Evolutionary conservation across 1,139 yeast genomes (phyloP).

Genomic region (Debaryomyces udenii): DNA sequence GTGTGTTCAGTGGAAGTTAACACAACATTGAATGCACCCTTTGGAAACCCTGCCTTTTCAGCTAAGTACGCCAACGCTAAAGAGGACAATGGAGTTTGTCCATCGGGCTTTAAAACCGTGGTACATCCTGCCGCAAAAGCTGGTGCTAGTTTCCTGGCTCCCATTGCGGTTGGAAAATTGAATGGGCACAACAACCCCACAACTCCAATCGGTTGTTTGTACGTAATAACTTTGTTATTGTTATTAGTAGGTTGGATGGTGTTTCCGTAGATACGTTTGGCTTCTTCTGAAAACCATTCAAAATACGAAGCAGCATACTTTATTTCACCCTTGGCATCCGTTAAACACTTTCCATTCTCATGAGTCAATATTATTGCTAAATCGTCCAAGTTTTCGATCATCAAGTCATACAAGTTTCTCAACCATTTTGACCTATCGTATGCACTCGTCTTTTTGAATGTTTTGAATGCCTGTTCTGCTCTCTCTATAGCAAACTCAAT

Average conservation of each 20-base stretch:
- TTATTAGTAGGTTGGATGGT: conserved; percentile 45
- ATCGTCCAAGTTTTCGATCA: conserved; percentile 46
- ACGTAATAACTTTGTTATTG: conserved; percentile 42
- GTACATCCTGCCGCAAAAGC: conserved; percentile 56
- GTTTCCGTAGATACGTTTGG: conserved; percentile 44
- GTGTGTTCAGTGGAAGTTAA: conserved; percentile 39
- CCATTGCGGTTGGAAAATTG: conserved; percentile 54
- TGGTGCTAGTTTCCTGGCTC: conserved; percentile 51
- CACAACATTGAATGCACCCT: conserved; percentile 47
- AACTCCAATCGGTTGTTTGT: conserved; percentile 51
- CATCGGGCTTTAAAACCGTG: conserved; percentile 49
- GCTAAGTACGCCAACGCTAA: conserved; percentile 50
- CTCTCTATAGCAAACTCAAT: conserved; percentile 62
- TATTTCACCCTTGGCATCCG: conserved; percentile 46
- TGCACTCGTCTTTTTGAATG: conserved; percentile 60
- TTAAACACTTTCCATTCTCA: conserved; percentile 47
- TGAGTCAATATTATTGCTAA: conserved; percentile 45
- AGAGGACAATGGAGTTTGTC: conserved; percentile 47
- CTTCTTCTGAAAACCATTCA: conserved; percentile 51
- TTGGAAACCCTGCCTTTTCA: conserved; percentile 47
- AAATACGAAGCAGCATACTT: conserved; percentile 49
- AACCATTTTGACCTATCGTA: conserved; percentile 70
- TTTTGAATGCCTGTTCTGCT: conserved; percentile 62
- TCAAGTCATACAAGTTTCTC: conserved; percentile 52
- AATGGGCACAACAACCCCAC: conserved; percentile 53